Conservation (phyloP, 2,329 filamentous ascomycete species). For the Trichophyton mentagrophytes region DNA sequence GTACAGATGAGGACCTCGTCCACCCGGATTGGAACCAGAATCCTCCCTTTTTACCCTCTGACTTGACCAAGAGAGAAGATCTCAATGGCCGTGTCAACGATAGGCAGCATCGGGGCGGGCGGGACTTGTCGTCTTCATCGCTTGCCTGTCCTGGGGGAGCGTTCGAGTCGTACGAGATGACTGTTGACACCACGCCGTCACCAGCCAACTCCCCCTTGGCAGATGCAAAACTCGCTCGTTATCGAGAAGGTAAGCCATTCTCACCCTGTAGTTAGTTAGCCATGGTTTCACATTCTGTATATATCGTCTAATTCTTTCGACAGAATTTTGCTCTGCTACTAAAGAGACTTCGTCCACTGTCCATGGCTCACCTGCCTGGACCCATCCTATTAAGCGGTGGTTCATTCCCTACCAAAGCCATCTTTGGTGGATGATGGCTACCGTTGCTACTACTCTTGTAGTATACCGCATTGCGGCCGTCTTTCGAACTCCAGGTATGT, state of each 20-base stretch:
- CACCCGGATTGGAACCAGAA: constrained; percentile 44
- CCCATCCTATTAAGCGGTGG: constrained; percentile 3
- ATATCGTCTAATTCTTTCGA: neutral
- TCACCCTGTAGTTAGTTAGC: too few species aligned
- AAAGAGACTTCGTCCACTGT: neutral
- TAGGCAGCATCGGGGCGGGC: constrained; percentile 27
- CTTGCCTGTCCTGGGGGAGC: constrained; percentile 6
- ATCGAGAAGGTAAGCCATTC: constrained; percentile 11
- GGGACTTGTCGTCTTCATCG: constrained; percentile 3
- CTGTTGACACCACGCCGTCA: constrained; percentile 7
- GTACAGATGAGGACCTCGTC: constrained; percentile 34
- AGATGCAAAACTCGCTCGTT: constrained; percentile 11
- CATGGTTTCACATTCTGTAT: neutral
- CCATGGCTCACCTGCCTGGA: constrained; percentile 1
- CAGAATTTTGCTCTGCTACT: constrained; percentile 13
- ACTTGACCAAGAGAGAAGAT: constrained; percentile 43
- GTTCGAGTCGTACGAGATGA: constrained; percentile 4
- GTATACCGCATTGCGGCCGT: constrained; percentile 7
- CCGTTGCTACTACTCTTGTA: neutral
- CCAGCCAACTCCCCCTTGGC: constrained; percentile 1
- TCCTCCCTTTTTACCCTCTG: constrained; percentile 37
- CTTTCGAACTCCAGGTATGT: constrained; percentile 6
- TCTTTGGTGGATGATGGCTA: constrained; percentile 8
- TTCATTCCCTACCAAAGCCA: neutral
- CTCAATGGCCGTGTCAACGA: constrained; percentile 44